These are phyloP conservation scores for Xylaria sp. DNA, from an alignment of 2,329 filamentous ascomycete species.

Conservation along the genomic window DNA sequence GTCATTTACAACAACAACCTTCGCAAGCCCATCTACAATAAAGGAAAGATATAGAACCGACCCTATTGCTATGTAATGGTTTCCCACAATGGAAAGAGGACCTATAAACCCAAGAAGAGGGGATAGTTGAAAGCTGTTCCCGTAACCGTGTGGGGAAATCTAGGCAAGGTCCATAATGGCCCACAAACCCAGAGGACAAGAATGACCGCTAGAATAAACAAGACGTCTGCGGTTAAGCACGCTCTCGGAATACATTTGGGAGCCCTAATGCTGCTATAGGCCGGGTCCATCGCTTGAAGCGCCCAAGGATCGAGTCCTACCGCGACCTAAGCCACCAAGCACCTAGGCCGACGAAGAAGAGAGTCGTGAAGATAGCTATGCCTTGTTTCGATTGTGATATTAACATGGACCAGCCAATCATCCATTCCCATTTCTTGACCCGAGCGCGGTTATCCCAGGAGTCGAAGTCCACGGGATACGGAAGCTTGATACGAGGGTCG, in stretches of 20 bases:
- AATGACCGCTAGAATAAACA: not conserved
- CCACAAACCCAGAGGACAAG: not conserved
- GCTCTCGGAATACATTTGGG: not conserved
- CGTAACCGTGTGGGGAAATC: not conserved
- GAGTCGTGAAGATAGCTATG: slow-evolving; percentile 57
- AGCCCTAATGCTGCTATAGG: not conserved
- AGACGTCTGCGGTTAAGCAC: not conserved
- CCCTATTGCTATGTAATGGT: not conserved
- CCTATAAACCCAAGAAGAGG: not conserved
- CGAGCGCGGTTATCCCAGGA: slow-evolving; percentile 62
- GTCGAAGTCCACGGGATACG: slow-evolving; percentile 64
- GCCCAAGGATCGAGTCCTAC: slow-evolving; percentile 39
- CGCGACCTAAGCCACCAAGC: slow-evolving; percentile 58
- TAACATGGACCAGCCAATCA: slow-evolving; percentile 66
- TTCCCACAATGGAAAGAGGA: not conserved
- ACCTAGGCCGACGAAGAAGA: slow-evolving; percentile 56
- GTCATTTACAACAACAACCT: not conserved
- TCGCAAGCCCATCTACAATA: not conserved
- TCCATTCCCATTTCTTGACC: slow-evolving; percentile 49
- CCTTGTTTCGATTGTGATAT: slow-evolving; percentile 66
- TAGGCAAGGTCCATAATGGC: not conserved
- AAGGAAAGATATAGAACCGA: too few species aligned
- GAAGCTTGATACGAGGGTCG: slow-evolving; percentile 53
- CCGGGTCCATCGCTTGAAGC: slow-evolving; percentile 3
- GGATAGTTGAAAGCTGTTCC: not conserved